Evolutionary conservation across 2,329 filamentous ascomycete species (phyloP).

Genomic region (Aspergillus neoniger): DNA sequence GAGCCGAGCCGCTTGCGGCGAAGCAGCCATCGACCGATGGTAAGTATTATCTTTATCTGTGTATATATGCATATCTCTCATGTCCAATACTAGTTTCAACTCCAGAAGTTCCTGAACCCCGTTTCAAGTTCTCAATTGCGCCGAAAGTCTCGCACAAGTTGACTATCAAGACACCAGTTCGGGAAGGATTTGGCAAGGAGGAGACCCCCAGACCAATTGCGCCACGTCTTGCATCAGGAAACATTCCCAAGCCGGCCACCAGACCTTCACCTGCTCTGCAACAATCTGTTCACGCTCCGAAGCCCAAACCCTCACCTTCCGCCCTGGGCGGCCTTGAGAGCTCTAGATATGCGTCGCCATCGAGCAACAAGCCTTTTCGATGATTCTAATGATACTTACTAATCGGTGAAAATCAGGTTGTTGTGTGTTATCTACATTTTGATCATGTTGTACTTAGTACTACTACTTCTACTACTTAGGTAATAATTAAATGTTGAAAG

Average conservation of each 20-base stretch:
- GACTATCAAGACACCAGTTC: neutral
- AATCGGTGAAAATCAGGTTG: neutral
- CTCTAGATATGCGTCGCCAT: constrained; percentile 14
- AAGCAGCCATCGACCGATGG: neutral
- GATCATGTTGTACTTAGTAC: neutral
- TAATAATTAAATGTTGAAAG: neutral
- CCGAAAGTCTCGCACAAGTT: neutral
- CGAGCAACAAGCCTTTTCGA: constrained; percentile 2
- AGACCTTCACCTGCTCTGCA: constrained; percentile 9
- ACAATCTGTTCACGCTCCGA: constrained; percentile 20
- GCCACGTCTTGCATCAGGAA: neutral
- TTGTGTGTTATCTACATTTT: neutral
- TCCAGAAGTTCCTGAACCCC: neutral
- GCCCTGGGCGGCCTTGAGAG: constrained; percentile 10
- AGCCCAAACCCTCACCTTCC: neutral
- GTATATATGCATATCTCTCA: neutral
- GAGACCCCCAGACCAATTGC: neutral
- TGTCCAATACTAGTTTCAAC: neutral
- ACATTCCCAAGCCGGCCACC: neutral
- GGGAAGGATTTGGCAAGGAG: neutral
- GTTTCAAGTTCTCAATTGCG: neutral
- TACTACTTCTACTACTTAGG: neutral
- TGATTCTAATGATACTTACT: neutral
- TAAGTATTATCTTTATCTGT: neutral
- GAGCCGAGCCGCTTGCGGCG: neutral